Percentiles rank a stretch among this genome's conserved stretches.
Conservation (phyloP, 257 asterid species). For the Jacaranda mimosifolia region DNA sequence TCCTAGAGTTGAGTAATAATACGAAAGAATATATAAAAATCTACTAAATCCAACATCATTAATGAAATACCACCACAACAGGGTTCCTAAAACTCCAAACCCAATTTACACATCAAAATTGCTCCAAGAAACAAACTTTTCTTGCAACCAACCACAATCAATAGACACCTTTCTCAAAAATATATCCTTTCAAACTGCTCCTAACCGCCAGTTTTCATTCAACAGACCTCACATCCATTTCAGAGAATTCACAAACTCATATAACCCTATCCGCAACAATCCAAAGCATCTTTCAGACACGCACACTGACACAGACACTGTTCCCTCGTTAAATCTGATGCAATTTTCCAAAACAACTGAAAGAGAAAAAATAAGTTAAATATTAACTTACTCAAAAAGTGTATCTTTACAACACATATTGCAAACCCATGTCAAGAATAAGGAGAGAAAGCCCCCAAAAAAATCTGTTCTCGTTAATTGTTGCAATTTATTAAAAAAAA, state of each 20-base stretch:
- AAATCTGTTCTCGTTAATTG: neutral
- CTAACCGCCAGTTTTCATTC: neutral
- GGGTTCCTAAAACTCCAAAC: neutral
- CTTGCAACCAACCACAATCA: neutral
- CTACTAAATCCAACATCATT: neutral
- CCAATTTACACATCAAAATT: slow-evolving; percentile 1
- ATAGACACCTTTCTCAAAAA: too few species aligned
- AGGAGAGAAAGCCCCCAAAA: neutral
- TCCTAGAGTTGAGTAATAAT: neutral
- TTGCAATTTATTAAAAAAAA: neutral
- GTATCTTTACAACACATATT: slow-evolving; percentile 19
- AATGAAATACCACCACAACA: neutral
- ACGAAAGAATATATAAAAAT: neutral
- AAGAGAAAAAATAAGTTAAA: neutral
- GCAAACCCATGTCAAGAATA: slow-evolving; percentile 25
- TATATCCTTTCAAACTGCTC: neutral
- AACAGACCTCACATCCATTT: slow-evolving; percentile 21
- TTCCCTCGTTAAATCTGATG: neutral
- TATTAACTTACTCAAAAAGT: neutral
- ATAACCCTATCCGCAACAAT: slow-evolving; percentile 1
- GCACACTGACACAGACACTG: neutral
- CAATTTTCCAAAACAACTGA: neutral
- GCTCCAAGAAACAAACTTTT: slow-evolving; percentile 1
- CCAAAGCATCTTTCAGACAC: slow-evolving; percentile 3
- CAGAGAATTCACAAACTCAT: slow-evolving; percentile 16